Evolutionary conservation across 2,329 filamentous ascomycete species (phyloP).

Genomic region (Neodidymelliopsis sp.): DNA sequence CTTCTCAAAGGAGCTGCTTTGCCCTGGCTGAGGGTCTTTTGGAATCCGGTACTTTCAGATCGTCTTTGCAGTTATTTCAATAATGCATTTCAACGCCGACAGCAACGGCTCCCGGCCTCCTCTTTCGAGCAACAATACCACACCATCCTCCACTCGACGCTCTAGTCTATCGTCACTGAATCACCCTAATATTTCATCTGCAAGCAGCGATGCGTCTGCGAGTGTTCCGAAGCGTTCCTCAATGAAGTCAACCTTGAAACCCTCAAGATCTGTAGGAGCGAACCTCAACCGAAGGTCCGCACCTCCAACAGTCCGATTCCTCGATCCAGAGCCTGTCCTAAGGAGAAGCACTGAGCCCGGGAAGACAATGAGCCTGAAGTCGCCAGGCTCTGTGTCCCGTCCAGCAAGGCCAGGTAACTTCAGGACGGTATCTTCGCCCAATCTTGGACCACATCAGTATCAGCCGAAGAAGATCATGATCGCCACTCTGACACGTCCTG

Average conservation of each 20-base stretch:
- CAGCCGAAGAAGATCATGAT: conserved; percentile 9
- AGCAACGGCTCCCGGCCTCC: conserved; percentile 16
- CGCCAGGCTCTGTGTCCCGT: neutral
- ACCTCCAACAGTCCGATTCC: conserved; percentile 35
- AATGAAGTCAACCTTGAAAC: conserved; percentile 34
- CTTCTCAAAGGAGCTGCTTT: conserved; percentile 24
- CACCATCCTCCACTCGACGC: conserved; percentile 24
- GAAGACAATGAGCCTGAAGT: neutral
- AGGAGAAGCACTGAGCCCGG: conserved; percentile 8
- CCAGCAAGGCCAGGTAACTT: conserved; percentile 6
- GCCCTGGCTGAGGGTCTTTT: conserved; percentile 5
- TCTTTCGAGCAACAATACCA: conserved; percentile 25
- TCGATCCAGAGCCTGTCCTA: conserved; percentile 26
- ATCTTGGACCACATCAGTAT: conserved; percentile 16
- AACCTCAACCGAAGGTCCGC: conserved; percentile 24
- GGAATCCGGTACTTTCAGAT: conserved; percentile 14
- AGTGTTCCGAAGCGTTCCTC: conserved; percentile 22
- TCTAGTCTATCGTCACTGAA: conserved; percentile 23
- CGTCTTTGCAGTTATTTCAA: neutral
- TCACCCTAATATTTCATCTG: conserved; percentile 29
- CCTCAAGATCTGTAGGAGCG: conserved; percentile 22
- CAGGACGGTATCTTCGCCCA: conserved; percentile 16
- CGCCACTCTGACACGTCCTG: conserved; percentile 8
- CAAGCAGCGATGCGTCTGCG: conserved; percentile 10
- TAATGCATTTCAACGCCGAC: conserved; percentile 10